Base-by-base conservation (phyloP, 108 stramenopile genomes). In the Nitzschia inconspicua region DNA sequence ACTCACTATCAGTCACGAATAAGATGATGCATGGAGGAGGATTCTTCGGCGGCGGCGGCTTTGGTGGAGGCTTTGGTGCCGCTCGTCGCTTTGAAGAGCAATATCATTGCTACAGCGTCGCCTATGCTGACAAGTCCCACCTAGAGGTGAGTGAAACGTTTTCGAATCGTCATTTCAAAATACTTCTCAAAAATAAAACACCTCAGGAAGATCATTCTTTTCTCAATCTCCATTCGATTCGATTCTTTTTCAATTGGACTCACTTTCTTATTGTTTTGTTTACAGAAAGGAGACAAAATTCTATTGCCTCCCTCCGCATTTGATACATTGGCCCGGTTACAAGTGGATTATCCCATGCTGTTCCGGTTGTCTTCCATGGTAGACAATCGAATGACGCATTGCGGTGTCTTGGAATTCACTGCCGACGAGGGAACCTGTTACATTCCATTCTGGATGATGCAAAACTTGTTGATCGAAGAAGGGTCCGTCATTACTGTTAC, bases 391-490 rank as follows among this genome's bases (percentile, higher is more conserved):
- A 60, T 61, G 26, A 97, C 98, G 8, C 99, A 99, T 64, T 93
- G 89, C 43, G 98, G 98, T 35, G 98, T 98, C 14, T 68, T 98
- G 29, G 99, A 99, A 78, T 99, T 99, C 76, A 97, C 96, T n/a
- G 97, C 99, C 5, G 89, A 94, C 44, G 98, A 98, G 72, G 99
- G 99, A 14, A 81, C 79, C 20, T 96, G 95, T 63, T 97, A 96
- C 79, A 88, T 99, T 67, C 99, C 99, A 2, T 95, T 89, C 71
- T 99, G 99, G 99, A 96, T 99, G 94, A 98, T 99, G 98, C 95
- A 95, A 47, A 96, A 95, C 50, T 68, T 97, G 24, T 39, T 95
- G 14, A 78, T 94, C 25, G 85, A 88, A 63, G 97, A 98, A 63
- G 97, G 96, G 1, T 58, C 77, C 23, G 75, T 98, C 2, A 74